phyloP scores from a whole-genome alignment of 1,284 basidiomycete genomes.

The Apiotrichum mycotoxinovorans region DNA sequence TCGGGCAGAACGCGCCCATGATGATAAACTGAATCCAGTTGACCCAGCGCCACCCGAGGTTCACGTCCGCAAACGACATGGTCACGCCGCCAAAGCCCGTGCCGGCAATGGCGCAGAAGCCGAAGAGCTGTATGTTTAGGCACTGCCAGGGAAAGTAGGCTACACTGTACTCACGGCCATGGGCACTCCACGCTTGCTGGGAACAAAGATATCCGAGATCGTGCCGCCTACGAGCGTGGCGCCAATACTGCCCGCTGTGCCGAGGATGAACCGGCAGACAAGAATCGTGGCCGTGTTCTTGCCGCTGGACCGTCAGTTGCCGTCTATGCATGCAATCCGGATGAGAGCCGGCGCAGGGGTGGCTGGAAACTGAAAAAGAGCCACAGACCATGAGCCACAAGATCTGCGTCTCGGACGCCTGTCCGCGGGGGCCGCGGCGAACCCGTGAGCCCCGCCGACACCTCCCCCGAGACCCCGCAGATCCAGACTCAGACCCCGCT shows the following conservation, averaged over 20 bases:
- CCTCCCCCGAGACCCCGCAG: no score
- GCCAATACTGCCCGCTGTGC: slow-evolving; percentile 61
- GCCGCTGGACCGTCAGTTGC: slow-evolving; percentile 50
- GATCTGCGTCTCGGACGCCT: no score
- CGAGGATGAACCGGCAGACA: slow-evolving; percentile 61
- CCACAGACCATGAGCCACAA: no score
- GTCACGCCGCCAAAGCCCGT: slow-evolving; percentile 64
- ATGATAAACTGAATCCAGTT: slow-evolving; percentile 67
- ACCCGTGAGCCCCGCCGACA: no score
- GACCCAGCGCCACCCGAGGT: slow-evolving; percentile 72
- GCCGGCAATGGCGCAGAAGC: slow-evolving; percentile 57
- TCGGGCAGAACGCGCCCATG: slow-evolving; percentile 28
- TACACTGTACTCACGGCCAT: slow-evolving; percentile 44
- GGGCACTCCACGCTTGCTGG: slow-evolving; percentile 16
- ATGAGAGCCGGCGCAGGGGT: no score
- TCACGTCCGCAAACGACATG: slow-evolving; percentile 63
- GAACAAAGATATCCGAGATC: slow-evolving; percentile 62
- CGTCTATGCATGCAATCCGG: no score
- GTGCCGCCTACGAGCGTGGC: slow-evolving; percentile 75
- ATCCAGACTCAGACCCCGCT: no score
- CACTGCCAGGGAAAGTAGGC: no score
- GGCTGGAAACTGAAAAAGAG: no score
- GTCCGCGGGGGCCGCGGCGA: no score
- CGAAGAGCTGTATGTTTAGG: slow-evolving; percentile 51
- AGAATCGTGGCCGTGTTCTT: slow-evolving; percentile 68